Conservation (phyloP, 805 yeast species). For the Candida ascalaphidarum region DNA sequence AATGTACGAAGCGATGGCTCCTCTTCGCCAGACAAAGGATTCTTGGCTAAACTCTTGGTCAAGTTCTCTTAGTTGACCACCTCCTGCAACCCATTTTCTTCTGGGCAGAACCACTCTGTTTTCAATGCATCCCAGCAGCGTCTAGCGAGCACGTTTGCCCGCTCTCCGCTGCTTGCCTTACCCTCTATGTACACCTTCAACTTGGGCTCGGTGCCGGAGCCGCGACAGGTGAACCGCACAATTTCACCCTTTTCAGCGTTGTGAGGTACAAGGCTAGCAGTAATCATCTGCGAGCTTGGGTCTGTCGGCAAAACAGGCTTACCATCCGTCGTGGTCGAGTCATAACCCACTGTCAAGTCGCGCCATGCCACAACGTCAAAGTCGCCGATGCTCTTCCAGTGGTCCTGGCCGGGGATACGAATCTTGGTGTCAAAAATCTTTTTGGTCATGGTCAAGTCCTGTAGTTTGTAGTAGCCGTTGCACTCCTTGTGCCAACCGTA, state of each 20-base stretch:
- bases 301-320: slow-evolving; percentile 66
- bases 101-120: slow-evolving; percentile 65
- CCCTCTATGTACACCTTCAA: slow-evolving; percentile 89
- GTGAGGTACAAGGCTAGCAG: slow-evolving; percentile 37
- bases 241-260: slow-evolving; percentile 13
- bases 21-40: no score
- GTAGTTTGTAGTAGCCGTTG: slow-evolving; percentile 77
- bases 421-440: slow-evolving; percentile 50
- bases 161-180: slow-evolving; percentile 32
- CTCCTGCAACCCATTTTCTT: slow-evolving; percentile 26
- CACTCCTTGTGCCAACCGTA: slow-evolving; percentile 80
- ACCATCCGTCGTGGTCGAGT: slow-evolving; percentile 53
- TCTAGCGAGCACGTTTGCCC: slow-evolving; percentile 46
- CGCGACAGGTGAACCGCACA: slow-evolving; percentile 78
- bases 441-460: slow-evolving; percentile 42
- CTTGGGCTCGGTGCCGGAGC: slow-evolving; percentile 96
- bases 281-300: slow-evolving; percentile 77
- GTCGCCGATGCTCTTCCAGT: slow-evolving; percentile 47
- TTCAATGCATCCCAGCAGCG: slow-evolving; percentile 59
- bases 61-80: no score
- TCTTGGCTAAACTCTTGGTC: no score
- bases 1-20: no score
- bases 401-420: slow-evolving; percentile 8
- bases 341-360: slow-evolving; percentile 78
- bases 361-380: slow-evolving; percentile 61